A percentile compares a stretch with the other conserved stretches of the same genome.
These are phyloP conservation scores for Sarcocystis neurona DNA, from an alignment of 169 alveolate genomes.

Conservation along the genomic window DNA sequence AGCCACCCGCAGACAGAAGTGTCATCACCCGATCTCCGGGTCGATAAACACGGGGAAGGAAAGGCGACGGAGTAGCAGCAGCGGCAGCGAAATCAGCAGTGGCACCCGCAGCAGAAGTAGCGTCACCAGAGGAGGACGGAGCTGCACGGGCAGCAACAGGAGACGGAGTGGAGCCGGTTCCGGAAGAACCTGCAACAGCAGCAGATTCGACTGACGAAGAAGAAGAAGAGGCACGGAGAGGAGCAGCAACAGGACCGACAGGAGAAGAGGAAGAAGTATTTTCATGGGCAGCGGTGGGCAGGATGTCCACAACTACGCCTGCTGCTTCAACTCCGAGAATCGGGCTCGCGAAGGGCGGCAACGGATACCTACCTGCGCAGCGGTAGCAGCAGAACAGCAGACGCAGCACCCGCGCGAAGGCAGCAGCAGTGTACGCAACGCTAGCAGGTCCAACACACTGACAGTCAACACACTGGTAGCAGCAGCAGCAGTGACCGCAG, in stretches of 20 bases:
- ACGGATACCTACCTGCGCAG: constrained; percentile 44
- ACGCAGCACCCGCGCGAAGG: too few relatives aligned
- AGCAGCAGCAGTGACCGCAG: too few relatives aligned
- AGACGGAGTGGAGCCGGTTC: too few relatives aligned
- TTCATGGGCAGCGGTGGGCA: too few relatives aligned
- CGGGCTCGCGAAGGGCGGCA: constrained; percentile 25
- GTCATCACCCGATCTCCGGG: constrained; percentile 24
- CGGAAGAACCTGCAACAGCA: too few relatives aligned
- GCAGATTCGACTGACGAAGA: neutral
- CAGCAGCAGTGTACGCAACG: too few relatives aligned
- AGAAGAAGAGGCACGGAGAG: too few relatives aligned
- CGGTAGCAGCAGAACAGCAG: neutral
- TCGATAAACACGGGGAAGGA: too few relatives aligned
- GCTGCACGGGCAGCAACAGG: neutral
- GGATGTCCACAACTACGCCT: constrained; percentile 50
- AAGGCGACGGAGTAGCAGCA: neutral
- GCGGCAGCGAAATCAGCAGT: neutral
- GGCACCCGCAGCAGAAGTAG: neutral
- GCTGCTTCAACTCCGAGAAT: constrained; percentile 48
- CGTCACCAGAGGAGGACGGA: neutral
- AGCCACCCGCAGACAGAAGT: constrained; percentile 30
- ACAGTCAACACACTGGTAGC: too few relatives aligned
- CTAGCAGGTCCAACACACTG: too few relatives aligned
- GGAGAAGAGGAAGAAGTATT: too few relatives aligned
- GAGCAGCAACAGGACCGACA: too few relatives aligned